Percentiles rank a stretch among this genome's conserved stretches.
Conservation (phyloP, 441 rosid species). For the Adansonia grandidieri region DNA sequence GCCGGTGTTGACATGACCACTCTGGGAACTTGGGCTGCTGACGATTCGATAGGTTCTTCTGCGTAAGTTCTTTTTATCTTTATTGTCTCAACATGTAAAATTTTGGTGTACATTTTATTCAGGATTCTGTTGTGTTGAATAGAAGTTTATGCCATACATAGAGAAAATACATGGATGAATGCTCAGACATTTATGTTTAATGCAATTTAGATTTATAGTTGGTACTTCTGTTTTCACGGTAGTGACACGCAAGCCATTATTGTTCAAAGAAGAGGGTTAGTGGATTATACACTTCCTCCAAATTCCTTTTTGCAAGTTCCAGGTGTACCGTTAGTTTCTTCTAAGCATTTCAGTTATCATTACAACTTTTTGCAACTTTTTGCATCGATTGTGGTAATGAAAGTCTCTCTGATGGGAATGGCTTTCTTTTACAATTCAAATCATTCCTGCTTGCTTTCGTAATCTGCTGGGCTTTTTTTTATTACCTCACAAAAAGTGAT, state of each 20-base stretch:
- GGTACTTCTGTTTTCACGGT: slow-evolving; percentile 12
- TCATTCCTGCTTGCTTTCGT: background rate
- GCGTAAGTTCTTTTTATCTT: slow-evolving; percentile 47
- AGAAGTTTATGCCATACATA: background rate
- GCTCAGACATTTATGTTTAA: background rate
- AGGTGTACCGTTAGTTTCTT: slow-evolving; percentile 7
- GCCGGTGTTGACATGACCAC: slow-evolving; percentile 98
- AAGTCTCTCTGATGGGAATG: too few species aligned
- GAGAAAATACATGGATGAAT: background rate
- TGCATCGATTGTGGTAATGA: background rate
- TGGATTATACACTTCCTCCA: slow-evolving; percentile 1
- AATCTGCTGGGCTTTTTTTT: background rate
- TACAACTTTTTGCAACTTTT: background rate
- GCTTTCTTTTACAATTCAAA: background rate
- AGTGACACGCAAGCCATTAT: too few species aligned
- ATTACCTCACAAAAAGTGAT: slow-evolving; percentile 12
- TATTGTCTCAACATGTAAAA: background rate
- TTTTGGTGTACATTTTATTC: background rate
- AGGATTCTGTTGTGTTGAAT: background rate
- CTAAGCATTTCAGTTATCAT: background rate
- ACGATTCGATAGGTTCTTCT: slow-evolving; percentile 65
- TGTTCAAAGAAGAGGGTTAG: slow-evolving; percentile 15
- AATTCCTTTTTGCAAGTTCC: background rate
- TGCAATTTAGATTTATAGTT: background rate
- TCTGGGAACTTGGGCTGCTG: slow-evolving; percentile 96